A percentile compares a stretch with the other conserved stretches of the same genome.
phyloP scores from a whole-genome alignment of 2,329 filamentous ascomycete species.

The Ophiostoma fasciatum region DNA sequence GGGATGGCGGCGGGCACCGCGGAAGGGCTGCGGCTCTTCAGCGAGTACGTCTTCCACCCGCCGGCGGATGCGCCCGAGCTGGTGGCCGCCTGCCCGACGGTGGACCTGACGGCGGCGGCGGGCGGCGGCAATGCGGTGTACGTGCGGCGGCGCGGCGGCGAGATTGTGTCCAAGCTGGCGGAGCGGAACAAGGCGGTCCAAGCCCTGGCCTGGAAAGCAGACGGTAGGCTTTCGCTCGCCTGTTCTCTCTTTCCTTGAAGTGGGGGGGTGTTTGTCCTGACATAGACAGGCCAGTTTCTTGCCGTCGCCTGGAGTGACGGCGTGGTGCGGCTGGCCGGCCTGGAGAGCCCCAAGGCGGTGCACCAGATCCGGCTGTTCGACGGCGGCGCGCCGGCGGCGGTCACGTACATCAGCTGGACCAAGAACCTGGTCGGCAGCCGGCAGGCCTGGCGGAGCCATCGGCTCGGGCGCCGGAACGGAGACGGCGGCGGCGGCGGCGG shows the following conservation, averaged over 20 bases:
- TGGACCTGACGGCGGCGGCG: conserved; percentile 69
- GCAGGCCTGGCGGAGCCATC: conserved; percentile 18
- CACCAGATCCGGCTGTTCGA: conserved; percentile 50
- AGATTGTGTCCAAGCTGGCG: conserved; percentile 39
- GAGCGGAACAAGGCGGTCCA: conserved; percentile 27
- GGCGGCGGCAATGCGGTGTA: conserved; percentile 48
- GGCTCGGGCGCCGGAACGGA: conserved; percentile 12
- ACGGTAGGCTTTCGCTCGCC: conserved; percentile 33
- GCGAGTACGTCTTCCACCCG: conserved; percentile 40
- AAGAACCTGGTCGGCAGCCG: conserved; percentile 25
- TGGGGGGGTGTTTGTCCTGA: conserved; percentile 12
- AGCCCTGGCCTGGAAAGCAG: conserved; percentile 49
- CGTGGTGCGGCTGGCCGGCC: conserved; percentile 57
- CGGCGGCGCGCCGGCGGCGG: conserved; percentile 23
- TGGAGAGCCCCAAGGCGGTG: conserved; percentile 69
- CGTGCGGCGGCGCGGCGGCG: conserved; percentile 65
- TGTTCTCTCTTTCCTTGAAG: conserved; percentile 1
- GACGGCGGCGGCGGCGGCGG: conserved; percentile 16
- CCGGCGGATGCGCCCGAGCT: conserved; percentile 39
- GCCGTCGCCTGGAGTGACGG: conserved; percentile 78
- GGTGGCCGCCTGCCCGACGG: conserved; percentile 65
- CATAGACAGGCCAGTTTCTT: conserved; percentile 50
- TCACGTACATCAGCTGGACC: conserved; percentile 40
- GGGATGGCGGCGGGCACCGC: neutral
- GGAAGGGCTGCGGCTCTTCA: conserved; percentile 27